Evolutionary conservation across 768 basidiomycete genomes (phyloP).

Genomic region (Leccinum barrowsii): DNA sequence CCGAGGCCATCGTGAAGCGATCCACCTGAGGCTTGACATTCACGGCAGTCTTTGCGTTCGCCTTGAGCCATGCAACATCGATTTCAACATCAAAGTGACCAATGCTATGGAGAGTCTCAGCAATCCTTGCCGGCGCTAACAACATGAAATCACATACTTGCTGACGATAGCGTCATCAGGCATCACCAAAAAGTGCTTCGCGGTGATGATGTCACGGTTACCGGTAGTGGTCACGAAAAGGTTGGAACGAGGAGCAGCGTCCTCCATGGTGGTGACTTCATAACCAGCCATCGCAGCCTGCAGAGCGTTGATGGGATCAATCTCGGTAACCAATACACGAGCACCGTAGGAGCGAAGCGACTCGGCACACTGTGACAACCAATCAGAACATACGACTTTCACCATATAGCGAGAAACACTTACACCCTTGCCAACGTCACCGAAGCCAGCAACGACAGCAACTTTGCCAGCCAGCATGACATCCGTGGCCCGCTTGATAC

Average conservation of each 20-base stretch:
- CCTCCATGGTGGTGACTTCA: constrained; percentile 98
- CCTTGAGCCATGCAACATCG: constrained; percentile 98
- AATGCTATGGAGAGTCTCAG: constrained; percentile 2
- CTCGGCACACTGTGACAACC: constrained; percentile 80
- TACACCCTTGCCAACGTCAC: constrained; percentile 99
- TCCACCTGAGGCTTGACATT: constrained; percentile 99
- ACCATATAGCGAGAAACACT: constrained; percentile 32
- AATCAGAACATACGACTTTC: background rate
- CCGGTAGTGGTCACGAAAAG: constrained; percentile 98
- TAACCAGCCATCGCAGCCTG: constrained; percentile 99
- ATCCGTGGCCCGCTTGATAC: constrained; percentile 99
- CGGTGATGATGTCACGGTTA: constrained; percentile 96
- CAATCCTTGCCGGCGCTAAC: constrained; percentile 1
- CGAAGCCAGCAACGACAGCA: constrained; percentile 96
- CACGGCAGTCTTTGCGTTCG: constrained; percentile 73
- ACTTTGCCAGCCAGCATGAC: constrained; percentile 99
- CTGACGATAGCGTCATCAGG: constrained; percentile 97
- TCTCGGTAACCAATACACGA: constrained; percentile 94
- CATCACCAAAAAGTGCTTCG: constrained; percentile 89
- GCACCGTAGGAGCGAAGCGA: constrained; percentile 96
- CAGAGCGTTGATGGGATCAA: constrained; percentile 99
- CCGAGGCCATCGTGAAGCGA: constrained; percentile 88
- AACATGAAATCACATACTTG: constrained; percentile 62
- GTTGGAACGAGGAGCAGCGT: constrained; percentile 84
- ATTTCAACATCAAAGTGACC: constrained; percentile 86